Evolutionary conservation across 805 yeast genomes (phyloP), one percentile per base, ranked within the genome.

Genomic region (Metschnikowia matae): DNA sequence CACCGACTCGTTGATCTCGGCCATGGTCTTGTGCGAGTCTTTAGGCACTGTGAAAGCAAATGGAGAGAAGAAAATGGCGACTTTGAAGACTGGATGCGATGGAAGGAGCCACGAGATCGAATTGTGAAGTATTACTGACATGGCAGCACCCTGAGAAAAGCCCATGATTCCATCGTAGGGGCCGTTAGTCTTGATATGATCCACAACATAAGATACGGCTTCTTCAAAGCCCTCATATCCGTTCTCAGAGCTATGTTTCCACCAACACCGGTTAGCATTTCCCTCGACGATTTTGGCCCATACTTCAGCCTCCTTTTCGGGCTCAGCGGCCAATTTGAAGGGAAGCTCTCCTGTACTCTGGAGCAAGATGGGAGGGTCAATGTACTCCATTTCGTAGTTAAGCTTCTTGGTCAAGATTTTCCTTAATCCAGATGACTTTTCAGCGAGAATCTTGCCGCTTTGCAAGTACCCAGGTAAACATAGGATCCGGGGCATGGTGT

Each of bases 111-210:
- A 49, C 6, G 54, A 52, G 13, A 70, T 56, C 10, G 50, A 48
- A 45, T 63, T 68, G 46, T 66, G 60, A 6, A 68, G 46, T 4
- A 67, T 57, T 3, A 69, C 60, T 3, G 73, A 56, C 70, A 73
- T 64, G 7, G 71, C 69, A 2, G 75, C 75, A 31, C 78, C 78
- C 54, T 73, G 78, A 23, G 74, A 68, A 48, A 72, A 73, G 3
- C 77, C 78, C 34, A 73, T 57, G 20, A 73, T 60, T 0, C 77
- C 77, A 44, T 70, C 69, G 54, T 67, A 73, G 0, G 78, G 78
- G 7, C 78, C 78, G 49, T 72, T 57, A 41, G 59, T 45, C 36
- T 58, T 56, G 37, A 73, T 63, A 49, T 72, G 60, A 1, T 62
- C 48, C 29, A 58, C 51, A 18, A 71, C 54, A 44, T 58, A 63